Evolutionary conservation across 129 eudicot species (phyloP), one percentile per base, ranked within the genome.

Genomic region (Cynara cardunculus): DNA sequence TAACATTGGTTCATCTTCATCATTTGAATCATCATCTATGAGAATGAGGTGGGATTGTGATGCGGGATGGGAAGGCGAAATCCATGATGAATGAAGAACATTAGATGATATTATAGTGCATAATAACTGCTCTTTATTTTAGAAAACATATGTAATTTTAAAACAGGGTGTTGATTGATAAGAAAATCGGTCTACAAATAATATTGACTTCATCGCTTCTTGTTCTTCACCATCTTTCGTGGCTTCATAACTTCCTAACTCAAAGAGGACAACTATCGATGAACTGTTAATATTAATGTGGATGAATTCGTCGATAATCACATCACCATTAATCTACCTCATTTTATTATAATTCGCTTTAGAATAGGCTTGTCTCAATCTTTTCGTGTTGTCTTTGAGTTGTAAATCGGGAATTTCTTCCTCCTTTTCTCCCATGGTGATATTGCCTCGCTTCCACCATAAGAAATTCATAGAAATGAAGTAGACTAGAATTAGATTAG

Each of bases 271-370:
- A 76, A 39, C 30, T 37, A 41, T 27, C 25, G 2, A 53, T 10
- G 69, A 73, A 26, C 62, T 41, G 3, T n/a, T n/a, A n/a, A n/a
- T n/a, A n/a, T 74, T 24, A 28, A 39, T 24, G 49, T 41, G 19
- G 65, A 27, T 28, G 70, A 75, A 46, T 53, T 79, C 18, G 9
- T 61, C 22, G 22, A 24, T 76, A 53, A 65, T 5, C 3, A 16
- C 2, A 12, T 65, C 77, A 31, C 56, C 49, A 75, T 41, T 12
- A 80, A 37, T 44, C 13, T 13, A 44, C 85, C 89, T n/a, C 81
- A 94, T 89, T 87, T 84, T 90, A 65, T 93, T 93, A 85, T 93
- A 93, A 69, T 89, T 93, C 0, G 91, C 96, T 82, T 93, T 93
- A 19, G 89, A 93, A 71, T 91, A 94, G 0, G 96, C 91, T 88